Percentiles rank a stretch among this genome's conserved stretches.
Conservation (phyloP, 176 grass and related monocot genomes). For the Oryza australiensis region DNA sequence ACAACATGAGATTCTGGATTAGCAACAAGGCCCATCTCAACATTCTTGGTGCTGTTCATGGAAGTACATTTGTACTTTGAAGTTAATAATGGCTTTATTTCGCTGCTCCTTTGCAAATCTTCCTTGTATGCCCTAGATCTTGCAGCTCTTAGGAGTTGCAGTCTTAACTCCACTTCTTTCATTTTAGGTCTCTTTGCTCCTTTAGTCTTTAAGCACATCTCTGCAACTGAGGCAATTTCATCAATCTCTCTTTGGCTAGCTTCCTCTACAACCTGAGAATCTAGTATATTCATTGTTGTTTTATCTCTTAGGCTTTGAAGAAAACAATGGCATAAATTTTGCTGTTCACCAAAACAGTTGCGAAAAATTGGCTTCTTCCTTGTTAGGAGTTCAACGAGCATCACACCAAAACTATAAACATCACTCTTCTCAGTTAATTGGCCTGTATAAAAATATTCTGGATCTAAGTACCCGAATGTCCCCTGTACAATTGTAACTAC, state of each 20-base stretch:
- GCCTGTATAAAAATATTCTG: not conserved
- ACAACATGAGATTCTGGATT: not conserved
- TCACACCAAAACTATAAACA: not conserved
- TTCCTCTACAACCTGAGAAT: conserved; percentile 46
- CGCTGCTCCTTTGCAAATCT: not conserved
- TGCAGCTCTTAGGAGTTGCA: conserved; percentile 34
- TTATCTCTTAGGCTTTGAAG: not conserved
- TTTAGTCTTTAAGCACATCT: conserved; percentile 42
- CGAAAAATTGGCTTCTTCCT: not conserved
- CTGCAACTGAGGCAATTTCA: conserved; percentile 10
- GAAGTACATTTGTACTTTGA: not conserved
- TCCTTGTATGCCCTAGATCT: not conserved
- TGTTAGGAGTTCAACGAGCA: not conserved
- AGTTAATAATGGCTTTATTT: not conserved
- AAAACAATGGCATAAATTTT: not conserved
- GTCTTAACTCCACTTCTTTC: conserved; percentile 53
- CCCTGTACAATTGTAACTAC: not conserved
- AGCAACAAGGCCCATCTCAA: not conserved
- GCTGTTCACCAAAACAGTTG: not conserved
- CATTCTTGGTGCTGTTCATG: not conserved
- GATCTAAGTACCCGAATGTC: not conserved
- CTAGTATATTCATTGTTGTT: not conserved
- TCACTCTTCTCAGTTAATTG: not conserved
- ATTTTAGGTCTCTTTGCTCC: conserved; percentile 46
- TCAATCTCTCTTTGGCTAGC: conserved; percentile 33